Evolutionary conservation across 2,329 filamentous ascomycete species (phyloP).

Genomic region (Diaporthe longicolla): DNA sequence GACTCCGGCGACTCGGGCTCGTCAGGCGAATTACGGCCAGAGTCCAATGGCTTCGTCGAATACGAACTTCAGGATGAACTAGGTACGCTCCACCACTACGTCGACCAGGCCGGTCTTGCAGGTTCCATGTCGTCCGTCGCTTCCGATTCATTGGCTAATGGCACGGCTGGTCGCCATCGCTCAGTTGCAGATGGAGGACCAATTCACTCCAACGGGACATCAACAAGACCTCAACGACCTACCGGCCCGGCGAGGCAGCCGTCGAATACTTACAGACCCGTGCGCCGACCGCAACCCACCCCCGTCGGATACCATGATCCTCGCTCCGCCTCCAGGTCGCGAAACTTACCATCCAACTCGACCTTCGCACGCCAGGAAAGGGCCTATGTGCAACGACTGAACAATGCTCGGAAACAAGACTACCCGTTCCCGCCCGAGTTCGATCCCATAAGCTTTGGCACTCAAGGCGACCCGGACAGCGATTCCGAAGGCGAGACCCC

Average conservation of each 20-base stretch:
- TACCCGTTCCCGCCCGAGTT: slow-evolving; percentile 75
- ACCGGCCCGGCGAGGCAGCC: slow-evolving; percentile 79
- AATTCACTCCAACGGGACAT: slow-evolving; percentile 51
- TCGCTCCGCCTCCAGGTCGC: slow-evolving; percentile 67
- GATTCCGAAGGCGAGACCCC: slow-evolving; percentile 94
- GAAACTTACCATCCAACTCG: slow-evolving; percentile 62
- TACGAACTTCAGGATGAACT: slow-evolving; percentile 65
- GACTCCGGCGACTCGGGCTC: slow-evolving; percentile 66
- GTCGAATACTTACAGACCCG: slow-evolving; percentile 83
- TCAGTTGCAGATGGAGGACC: slow-evolving; percentile 48
- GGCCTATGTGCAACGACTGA: slow-evolving; percentile 93
- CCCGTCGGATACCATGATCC: slow-evolving; percentile 52
- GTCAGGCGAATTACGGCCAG: slow-evolving; percentile 61
- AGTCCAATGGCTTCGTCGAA: slow-evolving; percentile 57
- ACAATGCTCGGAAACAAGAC: slow-evolving; percentile 66
- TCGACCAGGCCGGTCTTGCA: slow-evolving; percentile 56
- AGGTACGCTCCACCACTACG: slow-evolving; percentile 60
- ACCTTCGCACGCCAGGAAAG: slow-evolving; percentile 84
- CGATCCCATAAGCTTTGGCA: slow-evolving; percentile 40
- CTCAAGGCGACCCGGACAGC: slow-evolving; percentile 74
- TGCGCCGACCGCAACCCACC: slow-evolving; percentile 64
- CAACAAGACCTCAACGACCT: slow-evolving; percentile 73
- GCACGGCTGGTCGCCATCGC: slow-evolving; percentile 58
- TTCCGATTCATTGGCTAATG: slow-evolving; percentile 59
- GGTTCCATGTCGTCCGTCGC: slow-evolving; percentile 60